Conservation (phyloP, 1,284 basidiomycete genomes). For the Athelia psychrophila region DNA sequence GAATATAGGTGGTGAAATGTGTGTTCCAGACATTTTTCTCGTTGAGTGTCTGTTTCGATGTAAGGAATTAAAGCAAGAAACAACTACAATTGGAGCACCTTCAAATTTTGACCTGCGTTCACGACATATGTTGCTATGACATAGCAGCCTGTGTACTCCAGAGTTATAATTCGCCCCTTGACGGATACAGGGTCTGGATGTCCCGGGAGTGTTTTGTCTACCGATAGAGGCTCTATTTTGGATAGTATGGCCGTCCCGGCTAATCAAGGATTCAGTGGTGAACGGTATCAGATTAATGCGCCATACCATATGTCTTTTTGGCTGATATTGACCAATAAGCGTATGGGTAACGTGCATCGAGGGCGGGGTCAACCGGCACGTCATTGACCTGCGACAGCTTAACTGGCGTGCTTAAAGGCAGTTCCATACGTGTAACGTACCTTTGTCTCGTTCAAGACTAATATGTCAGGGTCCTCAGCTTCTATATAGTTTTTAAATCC, state of each 20-base stretch:
- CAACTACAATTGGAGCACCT: conserved; percentile 41
- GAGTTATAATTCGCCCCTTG: conserved; percentile 77
- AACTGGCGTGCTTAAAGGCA: conserved; percentile 4
- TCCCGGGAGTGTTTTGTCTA: conserved; percentile 66
- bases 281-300: neutral
- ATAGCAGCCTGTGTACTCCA: conserved; percentile 75
- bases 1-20: conserved; percentile 73
- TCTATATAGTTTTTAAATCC: conserved; percentile 79
- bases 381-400: conserved; percentile 54
- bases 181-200: conserved; percentile 61
- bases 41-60: conserved; percentile 54
- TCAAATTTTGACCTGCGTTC: conserved; percentile 81
- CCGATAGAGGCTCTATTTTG: conserved; percentile 71
- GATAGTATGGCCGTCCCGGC: conserved; percentile 83
- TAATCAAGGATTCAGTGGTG: conserved; percentile 22
- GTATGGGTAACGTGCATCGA: conserved; percentile 61
- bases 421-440: conserved; percentile 26
- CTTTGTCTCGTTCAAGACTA: conserved; percentile 84
- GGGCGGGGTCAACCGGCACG: conserved; percentile 52
- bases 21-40: conserved; percentile 75
- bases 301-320: conserved; percentile 74
- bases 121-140: conserved; percentile 84
- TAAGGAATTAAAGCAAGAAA: neutral
- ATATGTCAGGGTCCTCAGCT: conserved; percentile 79
- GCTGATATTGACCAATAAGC: conserved; percentile 72